Conservation (phyloP, 345 rosid genomes). For the Corchorus capsularis region DNA sequence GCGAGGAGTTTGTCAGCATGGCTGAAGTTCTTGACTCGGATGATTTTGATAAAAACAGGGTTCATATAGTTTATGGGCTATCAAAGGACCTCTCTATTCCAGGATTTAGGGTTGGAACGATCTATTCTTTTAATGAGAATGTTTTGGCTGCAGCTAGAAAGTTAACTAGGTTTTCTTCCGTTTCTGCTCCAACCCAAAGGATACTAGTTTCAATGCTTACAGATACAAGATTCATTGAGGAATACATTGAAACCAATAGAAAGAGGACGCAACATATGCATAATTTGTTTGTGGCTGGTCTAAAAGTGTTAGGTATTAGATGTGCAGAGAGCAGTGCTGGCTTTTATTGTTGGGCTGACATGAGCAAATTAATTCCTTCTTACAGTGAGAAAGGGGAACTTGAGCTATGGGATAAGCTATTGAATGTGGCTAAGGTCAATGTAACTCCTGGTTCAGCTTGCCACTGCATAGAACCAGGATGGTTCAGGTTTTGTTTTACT, state of each 20-base stretch:
- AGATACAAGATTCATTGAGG: constrained; percentile 58
- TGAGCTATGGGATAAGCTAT: constrained; percentile 71
- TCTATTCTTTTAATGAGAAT: constrained; percentile 68
- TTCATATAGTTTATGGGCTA: constrained; percentile 81
- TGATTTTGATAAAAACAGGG: constrained; percentile 72
- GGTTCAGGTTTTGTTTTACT: constrained; percentile 93
- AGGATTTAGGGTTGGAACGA: constrained; percentile 81
- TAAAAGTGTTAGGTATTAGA: constrained; percentile 57
- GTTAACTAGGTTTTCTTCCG: constrained; percentile 72
- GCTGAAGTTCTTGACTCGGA: constrained; percentile 63
- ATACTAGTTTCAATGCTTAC: constrained; percentile 74
- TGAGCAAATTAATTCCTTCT: constrained; percentile 69
- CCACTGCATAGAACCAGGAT: constrained; percentile 92
- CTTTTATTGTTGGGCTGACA: constrained; percentile 86
- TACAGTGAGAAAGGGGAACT: constrained; percentile 89
- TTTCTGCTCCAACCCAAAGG: constrained; percentile 78
- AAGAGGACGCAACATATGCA: constrained; percentile 53
- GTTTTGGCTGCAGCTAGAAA: constrained; percentile 69
- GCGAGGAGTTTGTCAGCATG: constrained; percentile 82
- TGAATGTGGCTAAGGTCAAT: constrained; percentile 76
- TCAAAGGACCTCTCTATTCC: constrained; percentile 90
- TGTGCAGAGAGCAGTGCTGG: constrained; percentile 72
- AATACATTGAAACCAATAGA: constrained; percentile 56
- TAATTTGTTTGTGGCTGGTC: constrained; percentile 58
- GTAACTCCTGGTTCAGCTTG: constrained; percentile 90